Evolutionary conservation across 495 filamentous ascomycete genomes (phyloP).

Genomic region (Neurospora sp.): DNA sequence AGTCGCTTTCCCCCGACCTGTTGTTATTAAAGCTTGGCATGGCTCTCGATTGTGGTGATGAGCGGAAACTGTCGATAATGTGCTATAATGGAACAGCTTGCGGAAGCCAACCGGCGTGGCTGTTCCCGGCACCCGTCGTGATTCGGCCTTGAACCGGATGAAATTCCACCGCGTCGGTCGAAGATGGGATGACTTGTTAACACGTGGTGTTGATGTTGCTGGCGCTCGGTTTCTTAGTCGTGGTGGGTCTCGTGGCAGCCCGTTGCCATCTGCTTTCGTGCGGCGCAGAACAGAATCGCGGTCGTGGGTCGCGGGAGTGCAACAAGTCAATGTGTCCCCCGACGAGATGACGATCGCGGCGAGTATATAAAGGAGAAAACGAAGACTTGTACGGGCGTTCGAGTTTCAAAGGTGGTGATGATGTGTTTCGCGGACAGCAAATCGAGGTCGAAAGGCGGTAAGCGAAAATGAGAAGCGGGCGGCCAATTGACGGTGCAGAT

Average conservation of each 20-base stretch:
- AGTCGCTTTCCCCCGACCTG: not conserved
- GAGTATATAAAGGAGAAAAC: not conserved
- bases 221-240: not conserved
- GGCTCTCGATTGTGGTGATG: not conserved
- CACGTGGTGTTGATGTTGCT: not conserved
- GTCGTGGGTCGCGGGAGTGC: not conserved
- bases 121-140: not conserved
- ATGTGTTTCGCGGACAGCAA: constrained; percentile 1
- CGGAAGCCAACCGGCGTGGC: not conserved
- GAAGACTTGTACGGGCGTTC: not conserved
- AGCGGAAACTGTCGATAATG: not conserved
- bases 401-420: not conserved
- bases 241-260: not conserved
- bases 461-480: constrained; percentile 32
- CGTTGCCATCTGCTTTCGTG: not conserved
- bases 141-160: not conserved
- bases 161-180: not conserved
- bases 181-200: not conserved
- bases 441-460: constrained; percentile 25
- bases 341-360: not conserved
- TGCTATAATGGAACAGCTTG: not conserved
- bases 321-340: not conserved
- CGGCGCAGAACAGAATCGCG: not conserved
- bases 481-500: constrained; percentile 16
- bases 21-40: not conserved